Conservation (phyloP, 306 rosid genomes). For the Fragaria ananassa region DNA sequence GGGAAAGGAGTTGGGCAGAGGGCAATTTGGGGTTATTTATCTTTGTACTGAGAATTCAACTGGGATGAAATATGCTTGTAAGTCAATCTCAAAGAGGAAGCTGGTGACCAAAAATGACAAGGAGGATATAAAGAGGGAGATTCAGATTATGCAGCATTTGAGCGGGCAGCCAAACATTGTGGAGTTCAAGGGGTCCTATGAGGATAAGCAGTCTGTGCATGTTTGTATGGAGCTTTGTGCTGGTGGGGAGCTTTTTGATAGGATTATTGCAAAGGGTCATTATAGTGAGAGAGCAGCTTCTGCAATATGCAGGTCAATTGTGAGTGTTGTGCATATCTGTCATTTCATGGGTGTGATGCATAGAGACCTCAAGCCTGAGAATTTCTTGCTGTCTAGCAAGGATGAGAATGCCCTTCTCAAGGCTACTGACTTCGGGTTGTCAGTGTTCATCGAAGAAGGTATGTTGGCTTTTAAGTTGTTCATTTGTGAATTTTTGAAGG, state of each 20-base stretch:
- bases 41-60: slow-evolving; percentile 70
- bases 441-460: slow-evolving; percentile 92
- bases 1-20: slow-evolving; percentile 85
- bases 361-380: slow-evolving; percentile 90
- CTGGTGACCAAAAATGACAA: slow-evolving; percentile 58
- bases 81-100: slow-evolving; percentile 82
- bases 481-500: background rate
- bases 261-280: slow-evolving; percentile 80
- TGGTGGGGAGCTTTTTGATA: slow-evolving; percentile 88
- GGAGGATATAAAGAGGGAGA: slow-evolving; percentile 79
- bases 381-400: slow-evolving; percentile 78
- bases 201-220: slow-evolving; percentile 72
- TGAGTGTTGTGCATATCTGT: slow-evolving; percentile 75
- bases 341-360: slow-evolving; percentile 97
- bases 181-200: slow-evolving; percentile 82
- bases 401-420: slow-evolving; percentile 65
- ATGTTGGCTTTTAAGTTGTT: slow-evolving; percentile 11
- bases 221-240: slow-evolving; percentile 89
- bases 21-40: slow-evolving; percentile 84
- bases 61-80: slow-evolving; percentile 68
- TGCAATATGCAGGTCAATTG: slow-evolving; percentile 71
- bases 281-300: slow-evolving; percentile 86
- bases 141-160: slow-evolving; percentile 91
- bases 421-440: slow-evolving; percentile 88
- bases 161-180: slow-evolving; percentile 90